Conservation (phyloP, 2,329 filamentous ascomycete species). For the Tolypocladium endophyticum region DNA sequence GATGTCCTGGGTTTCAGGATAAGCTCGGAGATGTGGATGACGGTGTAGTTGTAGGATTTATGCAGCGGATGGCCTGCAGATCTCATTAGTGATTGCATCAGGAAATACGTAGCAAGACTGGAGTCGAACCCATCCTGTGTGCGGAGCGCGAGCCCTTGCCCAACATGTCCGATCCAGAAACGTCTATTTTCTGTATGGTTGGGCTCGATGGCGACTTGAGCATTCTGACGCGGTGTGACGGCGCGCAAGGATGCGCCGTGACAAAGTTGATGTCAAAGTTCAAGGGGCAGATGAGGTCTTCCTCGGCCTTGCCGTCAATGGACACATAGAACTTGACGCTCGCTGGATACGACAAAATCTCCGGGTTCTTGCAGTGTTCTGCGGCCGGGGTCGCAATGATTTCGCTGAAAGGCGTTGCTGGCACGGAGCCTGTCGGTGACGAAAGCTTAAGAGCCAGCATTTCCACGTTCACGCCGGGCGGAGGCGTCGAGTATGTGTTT, state of each 20-base stretch:
- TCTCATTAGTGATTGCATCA: conserved; percentile 5
- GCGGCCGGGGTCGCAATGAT: conserved; percentile 26
- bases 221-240: conserved; percentile 45
- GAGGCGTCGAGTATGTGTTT: conserved; percentile 36
- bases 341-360: conserved; percentile 23
- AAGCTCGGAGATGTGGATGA: conserved; percentile 48
- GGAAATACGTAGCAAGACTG: background rate
- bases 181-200: conserved; percentile 46
- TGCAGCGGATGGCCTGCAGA: conserved; percentile 49
- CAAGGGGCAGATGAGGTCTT: conserved; percentile 34
- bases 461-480: conserved; percentile 36
- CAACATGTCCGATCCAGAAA: conserved; percentile 32
- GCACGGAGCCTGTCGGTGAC: conserved; percentile 30
- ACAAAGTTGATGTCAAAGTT: conserved; percentile 53
- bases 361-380: conserved; percentile 21
- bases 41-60: conserved; percentile 50
- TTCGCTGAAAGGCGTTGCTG: conserved; percentile 32
- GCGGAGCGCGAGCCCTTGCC: conserved; percentile 35
- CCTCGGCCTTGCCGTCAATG: conserved; percentile 26
- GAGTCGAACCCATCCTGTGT: conserved; percentile 33
- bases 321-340: conserved; percentile 23
- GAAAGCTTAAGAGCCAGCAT: conserved; percentile 41
- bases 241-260: conserved; percentile 54
- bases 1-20: conserved; percentile 34
- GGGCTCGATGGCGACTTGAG: conserved; percentile 50